Evolutionary conservation across 306 rosid species (phyloP), one percentile per base, ranked within the genome.

Genomic region (Pyrus bretschneideri): DNA sequence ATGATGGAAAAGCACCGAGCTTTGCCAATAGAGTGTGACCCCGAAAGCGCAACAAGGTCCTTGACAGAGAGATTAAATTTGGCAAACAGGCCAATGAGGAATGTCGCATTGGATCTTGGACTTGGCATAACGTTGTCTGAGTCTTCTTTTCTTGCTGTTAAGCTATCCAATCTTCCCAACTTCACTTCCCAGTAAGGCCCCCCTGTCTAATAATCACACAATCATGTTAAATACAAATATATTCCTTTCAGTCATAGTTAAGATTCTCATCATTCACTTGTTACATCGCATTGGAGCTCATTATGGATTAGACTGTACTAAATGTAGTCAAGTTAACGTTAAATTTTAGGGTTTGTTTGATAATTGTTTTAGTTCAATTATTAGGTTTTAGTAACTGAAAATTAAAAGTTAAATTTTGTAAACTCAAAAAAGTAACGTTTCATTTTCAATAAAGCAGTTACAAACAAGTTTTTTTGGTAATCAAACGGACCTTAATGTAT

Each of bases 1-100:
- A 95, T 92, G 92, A 95, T 35, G 10, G 98, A 95, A 51, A 95
- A 95, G 71, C 98, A 95, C 64, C 98, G 93, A 14, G 58, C 98
- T 86, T 90, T 52, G 55, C 98, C 98, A 11, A 95, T 87, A 5
- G 96, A 91, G 80, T 95, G 98, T 52, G 97, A 85, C 51, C 98
- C 98, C 15, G 97, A 95, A 70, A 95, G 97, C 67, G 97, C 90
- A 12, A 95, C 98, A 1, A 95, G 87, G 78, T 92, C 96, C 78
- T 81, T 78, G 22, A 88, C 84, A 9, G 77, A 76, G 8, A 95
- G 93, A 62, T 84, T 72, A 63, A 8, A 89, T 27, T 59, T 85
- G 1, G 70, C 46, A 69, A 95, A 95, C 22, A 95, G 96, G 30
- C 71, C 75, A 7, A 92, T 83, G 23, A 95, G 98, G 63, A 11